Percentiles rank a stretch among this genome's conserved stretches.
These are phyloP conservation scores for Mucor saturninus DNA, from an alignment of 371 early-diverging fungal species.

Conservation along the genomic window DNA sequence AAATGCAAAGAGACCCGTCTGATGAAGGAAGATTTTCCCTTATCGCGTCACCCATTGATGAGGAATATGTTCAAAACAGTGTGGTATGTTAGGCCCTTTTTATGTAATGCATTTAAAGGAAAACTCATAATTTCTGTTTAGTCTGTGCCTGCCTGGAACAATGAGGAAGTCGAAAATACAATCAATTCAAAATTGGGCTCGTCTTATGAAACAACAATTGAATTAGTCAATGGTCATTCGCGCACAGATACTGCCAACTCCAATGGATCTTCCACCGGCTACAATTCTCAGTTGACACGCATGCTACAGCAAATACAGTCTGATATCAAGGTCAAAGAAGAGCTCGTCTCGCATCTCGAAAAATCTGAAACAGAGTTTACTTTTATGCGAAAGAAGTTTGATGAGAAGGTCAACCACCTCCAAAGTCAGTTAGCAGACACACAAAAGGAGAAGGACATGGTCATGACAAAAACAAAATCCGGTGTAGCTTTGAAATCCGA, in stretches of 20 bases:
- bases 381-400: slow-evolving; percentile 72
- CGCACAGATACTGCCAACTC: neutral
- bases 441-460: slow-evolving; percentile 73
- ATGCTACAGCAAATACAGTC: slow-evolving; percentile 73
- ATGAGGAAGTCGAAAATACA: slow-evolving; percentile 1
- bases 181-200: neutral
- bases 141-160: slow-evolving; percentile 42
- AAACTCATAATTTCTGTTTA: slow-evolving; percentile 10
- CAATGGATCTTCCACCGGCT: slow-evolving; percentile 13
- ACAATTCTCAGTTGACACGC: slow-evolving; percentile 41
- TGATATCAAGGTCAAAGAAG: slow-evolving; percentile 73
- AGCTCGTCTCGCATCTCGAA: slow-evolving; percentile 63
- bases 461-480: slow-evolving; percentile 42
- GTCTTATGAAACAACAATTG: neutral
- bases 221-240: slow-evolving; percentile 1
- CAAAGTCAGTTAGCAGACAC: slow-evolving; percentile 62
- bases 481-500: slow-evolving; percentile 28
- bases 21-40: slow-evolving; percentile 45
- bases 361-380: slow-evolving; percentile 60
- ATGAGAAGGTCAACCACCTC: slow-evolving; percentile 65
- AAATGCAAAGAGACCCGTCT: slow-evolving; percentile 34
- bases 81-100: neutral
- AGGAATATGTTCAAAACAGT: slow-evolving; percentile 31
- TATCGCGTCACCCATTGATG: slow-evolving; percentile 30
- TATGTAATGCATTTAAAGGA: neutral